phyloP scores from a whole-genome alignment of 768 basidiomycete species.

The Hirschioporus abietinus region DNA sequence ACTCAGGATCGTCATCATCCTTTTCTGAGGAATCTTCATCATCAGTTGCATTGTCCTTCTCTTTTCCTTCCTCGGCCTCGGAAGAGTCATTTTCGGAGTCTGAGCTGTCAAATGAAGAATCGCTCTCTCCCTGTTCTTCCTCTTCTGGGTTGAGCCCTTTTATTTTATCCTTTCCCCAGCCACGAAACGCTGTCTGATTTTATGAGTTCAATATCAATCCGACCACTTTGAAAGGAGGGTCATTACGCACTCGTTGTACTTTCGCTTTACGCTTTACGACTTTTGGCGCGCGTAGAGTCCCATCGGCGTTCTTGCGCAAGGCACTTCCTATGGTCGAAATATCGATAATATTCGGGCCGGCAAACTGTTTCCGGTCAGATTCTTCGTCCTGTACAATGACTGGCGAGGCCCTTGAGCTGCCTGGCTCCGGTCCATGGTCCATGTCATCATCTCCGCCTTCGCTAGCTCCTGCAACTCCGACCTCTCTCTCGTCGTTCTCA shows the following conservation, averaged over 20 bases:
- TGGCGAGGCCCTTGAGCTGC: slow-evolving; percentile 15
- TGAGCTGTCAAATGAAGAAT: slow-evolving; percentile 74
- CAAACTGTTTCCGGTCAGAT: not conserved
- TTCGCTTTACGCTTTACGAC: slow-evolving; percentile 39
- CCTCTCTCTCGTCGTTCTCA: slow-evolving; percentile 23
- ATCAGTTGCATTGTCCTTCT: slow-evolving; percentile 15
- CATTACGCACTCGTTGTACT: slow-evolving; percentile 36
- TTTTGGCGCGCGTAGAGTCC: slow-evolving; percentile 45
- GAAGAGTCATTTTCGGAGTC: slow-evolving; percentile 61
- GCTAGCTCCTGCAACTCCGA: slow-evolving; percentile 7
- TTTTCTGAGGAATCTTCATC: slow-evolving; percentile 20
- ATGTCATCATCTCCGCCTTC: slow-evolving; percentile 20
- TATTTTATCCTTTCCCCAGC: slow-evolving; percentile 41
- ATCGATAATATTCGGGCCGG: not conserved
- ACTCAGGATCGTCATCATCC: slow-evolving; percentile 16
- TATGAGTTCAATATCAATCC: slow-evolving; percentile 8
- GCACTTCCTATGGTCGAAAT: slow-evolving; percentile 51
- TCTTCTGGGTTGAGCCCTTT: slow-evolving; percentile 22
- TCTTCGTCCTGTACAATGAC: slow-evolving; percentile 5
- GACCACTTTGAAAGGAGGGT: slow-evolving; percentile 5
- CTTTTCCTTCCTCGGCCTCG: slow-evolving; percentile 21
- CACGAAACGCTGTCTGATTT: slow-evolving; percentile 35
- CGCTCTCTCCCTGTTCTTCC: slow-evolving; percentile 32
- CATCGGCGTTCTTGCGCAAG: slow-evolving; percentile 61
- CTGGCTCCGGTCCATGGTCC: slow-evolving; percentile 16